Evolutionary conservation across 306 rosid species (phyloP), one percentile per base, ranked within the genome.

Genomic region (Cyamopsis tetragonoloba): DNA sequence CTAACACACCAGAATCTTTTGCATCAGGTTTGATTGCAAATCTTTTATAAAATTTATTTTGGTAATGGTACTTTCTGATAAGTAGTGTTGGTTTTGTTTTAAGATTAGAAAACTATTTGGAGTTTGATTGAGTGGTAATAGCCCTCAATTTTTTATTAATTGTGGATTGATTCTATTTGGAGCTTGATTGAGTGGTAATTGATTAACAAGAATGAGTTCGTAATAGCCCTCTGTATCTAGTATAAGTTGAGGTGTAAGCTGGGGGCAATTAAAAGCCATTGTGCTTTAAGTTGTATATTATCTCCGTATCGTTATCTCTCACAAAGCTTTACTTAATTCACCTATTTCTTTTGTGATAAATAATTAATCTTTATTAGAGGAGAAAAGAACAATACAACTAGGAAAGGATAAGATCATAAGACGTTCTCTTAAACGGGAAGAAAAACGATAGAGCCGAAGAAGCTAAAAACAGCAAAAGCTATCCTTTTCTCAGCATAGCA

Each of bases 1-100:
- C 91, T 93, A 56, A 86, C 97, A 7, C 98, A 93, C 75, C 79
- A 43, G 67, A 93, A 93, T 83, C 86, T 93, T 79, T 71, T 93
- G 78, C 98, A 93, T 78, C 98, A 93, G 97, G 98, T 89, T 74
- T 67, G 82, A 71, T 53, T 56, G 62, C 51, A n/a, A 62, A 65
- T 61, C 59, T 79, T 49, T 32, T 4, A 31, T 63, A 66, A 46
- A 56, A 6, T 57, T 43, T 46, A 27, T 61, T 72, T 37, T 65
- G 37, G 57, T 62, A 23, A 56, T 54, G 22, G 57, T 43, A 35
- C 50, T 75, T 50, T 44, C 7, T 26, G 19, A 55, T 10, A 7
- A 27, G 32, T 35, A 66, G 34, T 27, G 49, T 27, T 70, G 39
- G 14, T 3, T 44, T 77, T 62, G 31, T 22, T 17, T 18, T 30